A percentile compares a stretch with the other conserved stretches of the same genome.
These are phyloP conservation scores for Pelagomonas calceolata DNA, from an alignment of 108 stramenopile species.

Conservation along the genomic window DNA sequence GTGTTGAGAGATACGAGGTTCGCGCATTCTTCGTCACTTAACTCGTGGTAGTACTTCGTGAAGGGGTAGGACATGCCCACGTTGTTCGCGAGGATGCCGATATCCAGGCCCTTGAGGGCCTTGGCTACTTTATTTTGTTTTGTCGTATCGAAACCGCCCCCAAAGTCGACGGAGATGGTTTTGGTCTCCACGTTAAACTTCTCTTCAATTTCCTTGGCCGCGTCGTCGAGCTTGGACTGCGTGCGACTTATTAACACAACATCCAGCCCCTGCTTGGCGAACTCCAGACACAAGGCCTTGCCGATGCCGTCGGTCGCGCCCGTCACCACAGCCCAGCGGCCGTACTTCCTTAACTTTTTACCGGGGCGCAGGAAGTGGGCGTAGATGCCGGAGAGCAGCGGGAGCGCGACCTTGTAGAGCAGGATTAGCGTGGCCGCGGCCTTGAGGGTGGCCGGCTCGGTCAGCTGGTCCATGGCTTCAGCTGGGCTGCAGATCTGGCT, in stretches of 20 bases:
- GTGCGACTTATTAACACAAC: constrained; percentile 89
- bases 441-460: too few relatives aligned
- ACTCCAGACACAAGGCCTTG: constrained; percentile 72
- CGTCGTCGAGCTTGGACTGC: constrained; percentile 81
- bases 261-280: constrained; percentile 88
- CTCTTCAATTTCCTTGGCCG: constrained; percentile 66
- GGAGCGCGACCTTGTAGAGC: constrained; percentile 1
- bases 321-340: constrained; percentile 85
- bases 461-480: too few relatives aligned
- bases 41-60: constrained; percentile 89
- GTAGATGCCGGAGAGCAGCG: constrained; percentile 42
- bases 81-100: constrained; percentile 95
- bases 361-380: constrained; percentile 76
- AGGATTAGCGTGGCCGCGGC: not conserved
- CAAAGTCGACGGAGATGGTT: constrained; percentile 79
- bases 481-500: too few relatives aligned
- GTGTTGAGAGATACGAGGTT: constrained; percentile 66
- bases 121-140: constrained; percentile 56
- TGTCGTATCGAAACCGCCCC: constrained; percentile 78
- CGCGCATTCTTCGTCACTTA: constrained; percentile 56
- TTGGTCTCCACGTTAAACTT: constrained; percentile 56
- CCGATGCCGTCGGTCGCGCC: too few relatives aligned
- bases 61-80: constrained; percentile 94
- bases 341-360: constrained; percentile 74
- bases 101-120: constrained; percentile 56